Conservation (phyloP, 2,329 filamentous ascomycete genomes). For the Penicillium freii region DNA sequence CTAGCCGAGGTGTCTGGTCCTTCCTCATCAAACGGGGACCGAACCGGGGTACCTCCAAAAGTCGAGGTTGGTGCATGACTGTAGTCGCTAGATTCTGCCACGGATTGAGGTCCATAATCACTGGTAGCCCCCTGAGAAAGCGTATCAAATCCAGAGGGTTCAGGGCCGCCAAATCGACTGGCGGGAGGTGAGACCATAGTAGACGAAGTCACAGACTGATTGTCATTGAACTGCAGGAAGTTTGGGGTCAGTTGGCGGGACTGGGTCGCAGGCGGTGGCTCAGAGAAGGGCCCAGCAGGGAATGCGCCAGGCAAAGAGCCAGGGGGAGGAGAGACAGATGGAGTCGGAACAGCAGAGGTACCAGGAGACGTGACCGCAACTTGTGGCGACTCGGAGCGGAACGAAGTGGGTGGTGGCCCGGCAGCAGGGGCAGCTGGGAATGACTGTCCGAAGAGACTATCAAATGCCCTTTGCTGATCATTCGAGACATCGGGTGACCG, state of each 20-base stretch:
- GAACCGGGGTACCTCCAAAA: conserved; percentile 17
- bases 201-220: conserved; percentile 72
- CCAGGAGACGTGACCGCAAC: conserved; percentile 44
- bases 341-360: conserved; percentile 55
- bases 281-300: conserved; percentile 22
- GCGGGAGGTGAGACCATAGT: conserved; percentile 73
- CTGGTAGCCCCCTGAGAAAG: conserved; percentile 40
- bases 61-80: conserved; percentile 16
- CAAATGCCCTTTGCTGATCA: conserved; percentile 68
- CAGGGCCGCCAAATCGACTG: conserved; percentile 58
- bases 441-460: conserved; percentile 79
- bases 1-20: conserved; percentile 21
- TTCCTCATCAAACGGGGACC: conserved; percentile 40
- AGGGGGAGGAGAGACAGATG: conserved; percentile 61
- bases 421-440: conserved; percentile 47
- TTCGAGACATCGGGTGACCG: conserved; percentile 45
- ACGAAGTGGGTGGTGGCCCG: conserved; percentile 58
- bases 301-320: conserved; percentile 27
- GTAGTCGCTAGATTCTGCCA: conserved; percentile 24
- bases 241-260: conserved; percentile 75
- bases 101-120: conserved; percentile 36
- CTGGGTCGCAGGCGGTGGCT: conserved; percentile 63
- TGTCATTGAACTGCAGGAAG: conserved; percentile 67
- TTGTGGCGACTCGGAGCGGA: conserved; percentile 55
- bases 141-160: conserved; percentile 47